A percentile compares a stretch with the other conserved stretches of the same genome.
Evolutionary conservation across 768 basidiomycete species (phyloP).

Genomic region (Calvatia gigantea): DNA sequence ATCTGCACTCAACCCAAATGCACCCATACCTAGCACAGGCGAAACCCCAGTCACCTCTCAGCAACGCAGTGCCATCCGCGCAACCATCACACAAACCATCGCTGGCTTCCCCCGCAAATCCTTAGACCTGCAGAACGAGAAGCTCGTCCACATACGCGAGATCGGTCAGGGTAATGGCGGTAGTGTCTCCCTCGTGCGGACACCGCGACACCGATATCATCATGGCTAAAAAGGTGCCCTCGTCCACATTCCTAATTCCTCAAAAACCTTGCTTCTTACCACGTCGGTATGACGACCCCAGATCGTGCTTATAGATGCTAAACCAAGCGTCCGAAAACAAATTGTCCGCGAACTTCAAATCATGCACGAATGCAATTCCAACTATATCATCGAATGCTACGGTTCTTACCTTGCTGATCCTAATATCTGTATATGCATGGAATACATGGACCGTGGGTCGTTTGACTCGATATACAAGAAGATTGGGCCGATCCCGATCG

Average conservation of each 20-base stretch:
- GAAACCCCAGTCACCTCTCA: slow-evolving; percentile 17
- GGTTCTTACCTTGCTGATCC: slow-evolving; percentile 96
- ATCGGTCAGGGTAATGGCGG: slow-evolving; percentile 97
- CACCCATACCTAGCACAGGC: slow-evolving; percentile 15
- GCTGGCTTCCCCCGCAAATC: slow-evolving; percentile 27
- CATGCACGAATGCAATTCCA: slow-evolving; percentile 95
- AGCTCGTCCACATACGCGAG: slow-evolving; percentile 86
- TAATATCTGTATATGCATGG: slow-evolving; percentile 99
- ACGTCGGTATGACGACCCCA: slow-evolving; percentile 22
- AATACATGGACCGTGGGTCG: slow-evolving; percentile 91
- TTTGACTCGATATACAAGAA: slow-evolving; percentile 95
- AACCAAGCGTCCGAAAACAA: slow-evolving; percentile 93
- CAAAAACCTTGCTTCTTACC: neutral
- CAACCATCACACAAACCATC: slow-evolving; percentile 24
- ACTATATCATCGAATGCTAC: slow-evolving; percentile 94
- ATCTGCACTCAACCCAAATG: neutral
- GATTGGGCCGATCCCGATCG: slow-evolving; percentile 87
- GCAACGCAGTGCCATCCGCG: slow-evolving; percentile 9
- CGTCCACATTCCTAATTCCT: neutral
- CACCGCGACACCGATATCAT: slow-evolving; percentile 87
- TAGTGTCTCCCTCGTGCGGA: slow-evolving; percentile 92
- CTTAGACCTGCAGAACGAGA: slow-evolving; percentile 71
- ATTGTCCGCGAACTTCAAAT: slow-evolving; percentile 97
- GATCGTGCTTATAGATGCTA: slow-evolving; percentile 95
- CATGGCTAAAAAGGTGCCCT: slow-evolving; percentile 94